phyloP scores from a whole-genome alignment of 2,329 filamentous ascomycete species.

The Apiospora hydei region DNA sequence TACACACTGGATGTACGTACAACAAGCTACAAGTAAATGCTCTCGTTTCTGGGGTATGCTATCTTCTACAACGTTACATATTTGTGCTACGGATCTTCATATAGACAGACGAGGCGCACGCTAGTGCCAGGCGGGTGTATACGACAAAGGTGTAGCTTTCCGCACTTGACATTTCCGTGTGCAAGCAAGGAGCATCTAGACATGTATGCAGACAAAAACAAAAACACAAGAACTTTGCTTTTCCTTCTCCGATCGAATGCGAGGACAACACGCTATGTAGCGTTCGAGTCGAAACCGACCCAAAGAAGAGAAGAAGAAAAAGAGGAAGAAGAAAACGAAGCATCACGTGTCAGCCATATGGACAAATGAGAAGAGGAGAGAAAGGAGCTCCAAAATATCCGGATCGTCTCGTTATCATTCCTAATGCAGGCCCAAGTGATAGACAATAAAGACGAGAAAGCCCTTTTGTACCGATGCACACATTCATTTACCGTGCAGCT shows the following conservation, averaged over 20 bases:
- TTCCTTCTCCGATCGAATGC: slow-evolving; percentile 9
- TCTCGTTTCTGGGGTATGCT: not conserved
- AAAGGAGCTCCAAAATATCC: not conserved
- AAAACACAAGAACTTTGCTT: not conserved
- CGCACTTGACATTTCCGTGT: not conserved
- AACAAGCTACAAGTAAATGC: not conserved
- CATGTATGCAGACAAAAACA: not conserved
- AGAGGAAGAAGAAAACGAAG: not conserved
- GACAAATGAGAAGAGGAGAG: slow-evolving; percentile 2
- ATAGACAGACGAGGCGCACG: not conserved
- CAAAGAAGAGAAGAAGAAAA: slow-evolving; percentile 9
- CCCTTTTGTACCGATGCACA: not conserved
- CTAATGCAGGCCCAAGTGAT: not conserved
- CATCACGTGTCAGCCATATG: not conserved
- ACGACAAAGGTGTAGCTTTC: not conserved
- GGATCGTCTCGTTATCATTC: not conserved
- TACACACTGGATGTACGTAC: not conserved
- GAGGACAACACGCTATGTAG: not conserved
- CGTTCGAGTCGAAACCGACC: not conserved
- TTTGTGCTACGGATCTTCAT: not conserved
- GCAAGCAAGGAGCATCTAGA: not conserved
- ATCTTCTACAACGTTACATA: not conserved
- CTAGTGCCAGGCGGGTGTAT: slow-evolving; percentile 2
- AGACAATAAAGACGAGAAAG: not conserved
- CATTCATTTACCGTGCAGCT: slow-evolving; percentile 54